phyloP scores from a whole-genome alignment of 306 rosid species.

The Quercus rubra region DNA sequence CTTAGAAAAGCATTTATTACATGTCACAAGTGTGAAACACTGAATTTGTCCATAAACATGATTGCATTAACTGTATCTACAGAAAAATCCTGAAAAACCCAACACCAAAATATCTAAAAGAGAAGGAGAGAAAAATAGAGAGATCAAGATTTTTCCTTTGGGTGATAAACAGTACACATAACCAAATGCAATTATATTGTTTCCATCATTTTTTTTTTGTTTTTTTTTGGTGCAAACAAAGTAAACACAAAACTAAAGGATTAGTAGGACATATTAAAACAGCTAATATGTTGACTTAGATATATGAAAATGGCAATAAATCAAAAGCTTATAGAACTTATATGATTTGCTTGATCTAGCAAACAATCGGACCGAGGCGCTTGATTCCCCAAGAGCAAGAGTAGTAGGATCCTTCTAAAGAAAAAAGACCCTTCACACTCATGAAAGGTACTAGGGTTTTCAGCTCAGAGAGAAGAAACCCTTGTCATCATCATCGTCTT shows the following conservation, averaged over 20 bases:
- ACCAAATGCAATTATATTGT: not conserved
- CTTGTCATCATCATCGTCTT: conserved; percentile 10
- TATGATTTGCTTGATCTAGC: conserved; percentile 40
- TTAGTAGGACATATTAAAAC: not conserved
- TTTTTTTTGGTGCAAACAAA: not conserved
- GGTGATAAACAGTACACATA: not conserved
- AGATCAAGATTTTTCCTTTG: not conserved
- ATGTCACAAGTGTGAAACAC: not conserved
- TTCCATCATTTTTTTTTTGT: not conserved
- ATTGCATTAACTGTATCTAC: not conserved
- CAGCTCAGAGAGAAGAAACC: conserved; percentile 16
- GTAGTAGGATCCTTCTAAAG: conserved; percentile 36
- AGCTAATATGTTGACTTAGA: not conserved
- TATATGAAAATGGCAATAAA: not conserved
- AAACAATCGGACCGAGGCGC: conserved; percentile 94
- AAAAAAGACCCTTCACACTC: conserved; percentile 37
- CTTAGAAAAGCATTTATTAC: not conserved
- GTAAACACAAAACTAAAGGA: not conserved
- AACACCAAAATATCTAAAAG: not conserved
- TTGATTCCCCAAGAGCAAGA: conserved; percentile 80
- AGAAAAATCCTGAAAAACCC: not conserved
- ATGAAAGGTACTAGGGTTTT: conserved; percentile 44
- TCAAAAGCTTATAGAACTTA: conserved; percentile 15
- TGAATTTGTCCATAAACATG: not conserved
- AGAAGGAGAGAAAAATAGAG: not conserved